Conservation (phyloP, 2,329 filamentous ascomycete species). For the Fusarium sp. region DNA sequence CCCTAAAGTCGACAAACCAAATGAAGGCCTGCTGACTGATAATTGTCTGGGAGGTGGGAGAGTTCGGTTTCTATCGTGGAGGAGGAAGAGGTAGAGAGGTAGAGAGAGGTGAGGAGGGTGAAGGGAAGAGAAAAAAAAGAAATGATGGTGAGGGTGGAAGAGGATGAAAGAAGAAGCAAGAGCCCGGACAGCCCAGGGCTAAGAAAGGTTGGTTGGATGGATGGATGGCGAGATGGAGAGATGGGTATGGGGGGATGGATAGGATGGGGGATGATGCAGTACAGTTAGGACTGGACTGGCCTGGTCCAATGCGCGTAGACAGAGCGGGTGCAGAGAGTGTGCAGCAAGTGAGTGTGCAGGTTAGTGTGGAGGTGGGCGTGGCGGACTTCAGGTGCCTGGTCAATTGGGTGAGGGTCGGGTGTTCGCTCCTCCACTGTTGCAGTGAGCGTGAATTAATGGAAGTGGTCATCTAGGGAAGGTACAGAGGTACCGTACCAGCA, state of each 20-base stretch:
- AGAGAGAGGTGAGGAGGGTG: constrained; percentile 35
- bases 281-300: constrained; percentile 5
- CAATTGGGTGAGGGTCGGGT: constrained; percentile 32
- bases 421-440: constrained; percentile 37
- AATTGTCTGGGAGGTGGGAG: constrained; percentile 52
- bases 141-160: constrained; percentile 42
- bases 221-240: constrained; percentile 45
- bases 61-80: constrained; percentile 54
- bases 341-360: constrained; percentile 12
- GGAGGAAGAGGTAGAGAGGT: constrained; percentile 40
- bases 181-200: constrained; percentile 29
- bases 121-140: constrained; percentile 35
- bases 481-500: constrained; percentile 12
- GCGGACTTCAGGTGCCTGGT: constrained; percentile 28
- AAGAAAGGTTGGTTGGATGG: constrained; percentile 45
- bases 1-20: constrained; percentile 50
- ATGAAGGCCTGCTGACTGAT: constrained; percentile 50
- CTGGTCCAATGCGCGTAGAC: constrained; percentile 10
- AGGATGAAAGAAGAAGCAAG: constrained; percentile 44
- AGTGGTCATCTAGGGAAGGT: background rate
- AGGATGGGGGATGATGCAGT: constrained; percentile 43
- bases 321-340: constrained; percentile 10
- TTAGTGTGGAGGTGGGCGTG: constrained; percentile 47
- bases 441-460: constrained; percentile 12
- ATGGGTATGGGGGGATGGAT: constrained; percentile 35